phyloP scores from a whole-genome alignment of 2,329 filamentous ascomycete genomes.

The Sporothrix brasiliensis region DNA sequence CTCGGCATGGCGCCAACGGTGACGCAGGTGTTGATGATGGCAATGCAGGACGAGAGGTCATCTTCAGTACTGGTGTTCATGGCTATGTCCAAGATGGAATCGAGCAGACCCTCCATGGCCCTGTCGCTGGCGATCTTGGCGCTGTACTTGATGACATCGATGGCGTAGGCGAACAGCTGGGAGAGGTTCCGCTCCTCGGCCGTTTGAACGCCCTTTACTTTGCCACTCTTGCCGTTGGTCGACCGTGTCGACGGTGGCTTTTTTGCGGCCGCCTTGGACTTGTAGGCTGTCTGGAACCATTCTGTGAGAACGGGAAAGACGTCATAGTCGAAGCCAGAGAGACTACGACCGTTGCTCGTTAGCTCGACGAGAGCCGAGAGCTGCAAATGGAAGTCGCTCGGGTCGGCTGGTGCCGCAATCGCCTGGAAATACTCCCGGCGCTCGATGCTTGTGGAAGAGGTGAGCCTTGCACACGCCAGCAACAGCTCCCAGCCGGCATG shows the following conservation, averaged over 20 bases:
- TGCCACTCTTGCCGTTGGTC: slow-evolving; percentile 45
- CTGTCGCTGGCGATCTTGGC: slow-evolving; percentile 67
- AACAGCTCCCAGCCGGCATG: slow-evolving; percentile 67
- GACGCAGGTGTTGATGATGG: slow-evolving; percentile 69
- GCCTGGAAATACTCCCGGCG: slow-evolving; percentile 67
- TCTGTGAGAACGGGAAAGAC: slow-evolving; percentile 63
- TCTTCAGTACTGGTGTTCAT: slow-evolving; percentile 65
- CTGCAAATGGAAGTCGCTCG: slow-evolving; percentile 68
- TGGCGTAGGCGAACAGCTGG: slow-evolving; percentile 66
- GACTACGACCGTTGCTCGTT: slow-evolving; percentile 62
- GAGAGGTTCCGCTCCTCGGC: slow-evolving; percentile 65
- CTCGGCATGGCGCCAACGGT: slow-evolving; percentile 71
- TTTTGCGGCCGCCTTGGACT: slow-evolving; percentile 46
- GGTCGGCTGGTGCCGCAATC: slow-evolving; percentile 57
- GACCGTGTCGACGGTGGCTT: slow-evolving; percentile 16
- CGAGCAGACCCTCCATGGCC: slow-evolving; percentile 63
- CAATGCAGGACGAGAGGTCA: slow-evolving; percentile 69
- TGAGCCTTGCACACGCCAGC: slow-evolving; percentile 65
- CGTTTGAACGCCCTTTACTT: slow-evolving; percentile 48
- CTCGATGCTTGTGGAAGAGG: slow-evolving; percentile 66
- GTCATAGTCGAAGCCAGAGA: slow-evolving; percentile 69
- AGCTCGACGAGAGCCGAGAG: slow-evolving; percentile 65
- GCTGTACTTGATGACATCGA: slow-evolving; percentile 74
- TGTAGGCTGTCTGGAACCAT: slow-evolving; percentile 63
- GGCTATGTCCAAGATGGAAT: slow-evolving; percentile 66